Evolutionary conservation across 2,329 filamentous ascomycete genomes (phyloP).

Genomic region (Talaromyces piceae): DNA sequence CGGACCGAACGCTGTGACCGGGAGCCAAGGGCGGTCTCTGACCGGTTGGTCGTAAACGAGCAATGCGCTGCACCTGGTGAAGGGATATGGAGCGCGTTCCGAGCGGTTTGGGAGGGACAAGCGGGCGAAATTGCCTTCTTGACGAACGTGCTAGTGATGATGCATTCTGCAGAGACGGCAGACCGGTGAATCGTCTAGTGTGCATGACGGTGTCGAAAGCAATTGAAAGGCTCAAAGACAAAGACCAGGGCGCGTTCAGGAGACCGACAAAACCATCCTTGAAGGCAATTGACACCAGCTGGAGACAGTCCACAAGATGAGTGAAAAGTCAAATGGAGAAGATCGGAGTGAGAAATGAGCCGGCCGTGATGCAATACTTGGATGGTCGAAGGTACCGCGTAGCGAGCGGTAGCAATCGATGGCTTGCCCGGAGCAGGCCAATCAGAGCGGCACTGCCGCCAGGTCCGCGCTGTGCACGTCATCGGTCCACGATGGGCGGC

Average conservation of each 20-base stretch:
- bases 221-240: background rate
- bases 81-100: conserved; percentile 6
- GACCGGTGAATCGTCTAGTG: conserved; percentile 7
- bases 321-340: background rate
- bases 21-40: conserved; percentile 15
- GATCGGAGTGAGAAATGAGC: background rate
- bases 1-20: conserved; percentile 21
- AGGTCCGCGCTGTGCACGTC: background rate
- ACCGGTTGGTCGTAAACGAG: conserved; percentile 8
- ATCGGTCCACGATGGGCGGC: background rate
- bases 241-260: background rate
- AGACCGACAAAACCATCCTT: conserved; percentile 3
- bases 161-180: background rate
- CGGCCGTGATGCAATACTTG: background rate
- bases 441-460: background rate
- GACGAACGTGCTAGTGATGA: conserved; percentile 1
- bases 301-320: background rate
- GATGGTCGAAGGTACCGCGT: too few relatives aligned
- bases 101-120: background rate
- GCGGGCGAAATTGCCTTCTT: background rate
- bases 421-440: background rate
- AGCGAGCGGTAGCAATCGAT: background rate
- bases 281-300: conserved; percentile 1
- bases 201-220: conserved; percentile 7
- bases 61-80: conserved; percentile 8